Percentiles rank a stretch among this genome's conserved stretches.
phyloP scores from a whole-genome alignment of 139 green algal genomes.

The Chlamydomonas sphaeroides region DNA sequence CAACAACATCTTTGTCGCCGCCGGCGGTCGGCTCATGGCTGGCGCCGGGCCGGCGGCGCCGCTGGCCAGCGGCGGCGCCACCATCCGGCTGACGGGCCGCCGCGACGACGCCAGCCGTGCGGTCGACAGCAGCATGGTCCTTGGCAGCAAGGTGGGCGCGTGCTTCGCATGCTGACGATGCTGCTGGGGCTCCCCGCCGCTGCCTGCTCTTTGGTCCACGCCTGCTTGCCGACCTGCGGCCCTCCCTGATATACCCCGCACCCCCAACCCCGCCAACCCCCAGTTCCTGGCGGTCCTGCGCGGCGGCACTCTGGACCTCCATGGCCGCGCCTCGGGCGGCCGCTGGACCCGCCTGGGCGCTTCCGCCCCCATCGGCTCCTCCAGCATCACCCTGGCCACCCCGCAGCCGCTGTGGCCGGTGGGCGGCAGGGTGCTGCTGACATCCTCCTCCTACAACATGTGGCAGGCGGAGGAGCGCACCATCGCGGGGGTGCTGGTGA shows the following conservation, averaged over 20 bases:
- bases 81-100: neutral
- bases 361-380: neutral
- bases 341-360: conserved; percentile 6
- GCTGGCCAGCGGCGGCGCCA: neutral
- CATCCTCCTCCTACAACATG: neutral
- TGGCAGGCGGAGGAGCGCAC: conserved; percentile 12
- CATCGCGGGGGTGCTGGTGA: neutral
- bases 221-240: too few relatives aligned
- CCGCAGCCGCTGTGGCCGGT: neutral
- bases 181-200: too few relatives aligned
- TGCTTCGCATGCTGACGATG: neutral
- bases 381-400: neutral
- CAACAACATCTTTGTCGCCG: conserved; percentile 35
- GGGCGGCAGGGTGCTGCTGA: neutral
- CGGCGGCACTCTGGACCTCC: conserved; percentile 51
- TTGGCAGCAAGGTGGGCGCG: conserved; percentile 44
- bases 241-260: neutral
- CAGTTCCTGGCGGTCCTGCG: neutral
- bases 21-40: conserved; percentile 1
- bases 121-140: conserved; percentile 35
- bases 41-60: conserved; percentile 8
- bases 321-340: conserved; percentile 12
- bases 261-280: neutral
- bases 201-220: neutral
- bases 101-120: conserved; percentile 17